Conservation (phyloP, 2,329 filamentous ascomycete species). For the Microdochium paspali region DNA sequence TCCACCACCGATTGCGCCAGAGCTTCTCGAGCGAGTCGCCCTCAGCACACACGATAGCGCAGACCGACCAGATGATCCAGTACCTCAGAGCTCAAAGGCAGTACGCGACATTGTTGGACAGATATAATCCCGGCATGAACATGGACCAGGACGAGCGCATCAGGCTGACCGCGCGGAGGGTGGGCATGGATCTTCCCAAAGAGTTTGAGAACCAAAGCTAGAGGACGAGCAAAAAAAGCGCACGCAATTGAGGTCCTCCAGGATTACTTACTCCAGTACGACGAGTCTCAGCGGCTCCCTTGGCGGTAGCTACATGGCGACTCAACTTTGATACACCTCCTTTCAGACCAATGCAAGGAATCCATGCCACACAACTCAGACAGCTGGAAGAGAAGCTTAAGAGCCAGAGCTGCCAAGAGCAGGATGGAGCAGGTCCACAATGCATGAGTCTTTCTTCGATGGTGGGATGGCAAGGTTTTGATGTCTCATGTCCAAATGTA, state of each 20-base stretch:
- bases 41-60: slow-evolving; percentile 19
- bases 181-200: slow-evolving; percentile 80
- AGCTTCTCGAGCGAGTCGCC: slow-evolving; percentile 37
- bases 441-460: too few species aligned
- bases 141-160: slow-evolving; percentile 83
- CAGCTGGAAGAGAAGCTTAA: too few species aligned
- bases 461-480: too few species aligned
- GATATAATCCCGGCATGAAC: slow-evolving; percentile 88
- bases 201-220: slow-evolving; percentile 35
- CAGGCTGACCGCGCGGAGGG: slow-evolving; percentile 71
- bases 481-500: too few species aligned
- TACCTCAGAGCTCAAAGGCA: slow-evolving; percentile 80
- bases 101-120: slow-evolving; percentile 73
- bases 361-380: too few species aligned
- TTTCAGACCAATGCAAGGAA: too few species aligned
- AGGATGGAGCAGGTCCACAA: too few species aligned
- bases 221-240: neutral
- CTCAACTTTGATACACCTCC: too few species aligned
- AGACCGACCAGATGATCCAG: slow-evolving; percentile 69
- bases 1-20: slow-evolving; percentile 61
- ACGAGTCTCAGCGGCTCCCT: too few species aligned
- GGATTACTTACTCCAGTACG: too few species aligned
- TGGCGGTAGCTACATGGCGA: too few species aligned
- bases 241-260: neutral
- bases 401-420: too few species aligned